These are phyloP conservation scores for Paratrypanosoma confusum DNA, from an alignment of 208 protist species.

Conservation along the genomic window DNA sequence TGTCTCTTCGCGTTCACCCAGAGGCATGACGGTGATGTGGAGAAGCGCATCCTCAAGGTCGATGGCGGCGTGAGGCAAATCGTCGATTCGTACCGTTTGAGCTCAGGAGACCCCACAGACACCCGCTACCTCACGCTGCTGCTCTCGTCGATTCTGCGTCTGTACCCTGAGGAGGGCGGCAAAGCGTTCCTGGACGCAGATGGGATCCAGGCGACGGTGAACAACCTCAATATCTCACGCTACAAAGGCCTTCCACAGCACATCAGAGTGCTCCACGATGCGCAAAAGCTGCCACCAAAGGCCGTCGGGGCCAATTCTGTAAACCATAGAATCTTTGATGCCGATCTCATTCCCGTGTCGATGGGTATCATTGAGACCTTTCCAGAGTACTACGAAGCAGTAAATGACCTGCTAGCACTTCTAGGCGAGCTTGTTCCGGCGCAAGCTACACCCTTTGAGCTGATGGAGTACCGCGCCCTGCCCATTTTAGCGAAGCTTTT, in stretches of 20 bases:
- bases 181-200: conserved; percentile 67
- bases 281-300: conserved; percentile 40
- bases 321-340: conserved; percentile 49
- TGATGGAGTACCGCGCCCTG: conserved; percentile 81
- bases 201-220: conserved; percentile 62
- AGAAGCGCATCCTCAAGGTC: conserved; percentile 55
- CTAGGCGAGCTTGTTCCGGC: conserved; percentile 46
- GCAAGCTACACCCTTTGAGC: conserved; percentile 43
- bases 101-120: conserved; percentile 77
- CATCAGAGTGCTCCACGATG: conserved; percentile 72
- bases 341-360: conserved; percentile 67
- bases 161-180: conserved; percentile 66
- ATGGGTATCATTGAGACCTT: conserved; percentile 75
- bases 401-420: conserved; percentile 41
- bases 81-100: conserved; percentile 70
- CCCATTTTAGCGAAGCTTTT: conserved; percentile 79
- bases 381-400: conserved; percentile 77
- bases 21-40: conserved; percentile 61
- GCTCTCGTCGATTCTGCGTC: conserved; percentile 76
- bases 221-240: conserved; percentile 69
- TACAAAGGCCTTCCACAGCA: conserved; percentile 87
- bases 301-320: conserved; percentile 20
- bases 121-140: conserved; percentile 75
- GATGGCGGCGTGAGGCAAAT: conserved; percentile 61
- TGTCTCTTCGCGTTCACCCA: conserved; percentile 78